Percentiles rank a stretch among this genome's conserved stretches.
phyloP scores from a whole-genome alignment of 768 basidiomycete species.

The Lepiota venenata region DNA sequence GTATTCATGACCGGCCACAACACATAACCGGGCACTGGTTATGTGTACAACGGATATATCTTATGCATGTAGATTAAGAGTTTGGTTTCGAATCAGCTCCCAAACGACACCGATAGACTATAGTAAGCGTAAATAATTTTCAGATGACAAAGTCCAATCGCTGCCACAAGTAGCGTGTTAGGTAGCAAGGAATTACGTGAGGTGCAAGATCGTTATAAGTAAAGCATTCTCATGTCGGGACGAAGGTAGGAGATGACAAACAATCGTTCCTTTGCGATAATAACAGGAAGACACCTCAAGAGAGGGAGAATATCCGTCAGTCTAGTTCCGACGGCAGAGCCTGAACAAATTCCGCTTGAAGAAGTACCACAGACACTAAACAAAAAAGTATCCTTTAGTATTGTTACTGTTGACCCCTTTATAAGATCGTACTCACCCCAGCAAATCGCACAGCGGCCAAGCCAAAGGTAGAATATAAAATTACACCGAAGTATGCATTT shows the following conservation, averaged over 20 bases:
- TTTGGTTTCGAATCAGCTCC: neutral
- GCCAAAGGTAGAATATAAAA: constrained; percentile 77
- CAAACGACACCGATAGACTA: neutral
- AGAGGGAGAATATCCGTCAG: constrained; percentile 4
- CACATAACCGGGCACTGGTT: neutral
- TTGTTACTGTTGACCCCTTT: neutral
- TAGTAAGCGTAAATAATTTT: neutral
- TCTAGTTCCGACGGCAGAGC: constrained; percentile 70
- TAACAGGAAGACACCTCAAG: neutral
- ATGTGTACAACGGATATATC: constrained; percentile 1
- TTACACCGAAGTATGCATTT: constrained; percentile 67
- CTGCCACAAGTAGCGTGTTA: neutral
- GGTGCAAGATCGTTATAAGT: neutral
- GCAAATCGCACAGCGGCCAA: constrained; percentile 69
- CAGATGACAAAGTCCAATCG: neutral
- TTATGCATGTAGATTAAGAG: neutral
- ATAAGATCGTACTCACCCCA: constrained; percentile 52
- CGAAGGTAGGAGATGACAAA: neutral
- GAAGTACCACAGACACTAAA: constrained; percentile 81
- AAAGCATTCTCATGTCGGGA: neutral
- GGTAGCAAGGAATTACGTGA: neutral
- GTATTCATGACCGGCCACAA: constrained; percentile 45
- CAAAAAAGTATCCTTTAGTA: constrained; percentile 2
- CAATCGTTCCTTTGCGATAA: constrained; percentile 1
- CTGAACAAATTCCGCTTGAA: constrained; percentile 82